Base-by-base conservation (phyloP, 2,329 filamentous ascomycete species). In the Aurifilum marmelostoma region DNA sequence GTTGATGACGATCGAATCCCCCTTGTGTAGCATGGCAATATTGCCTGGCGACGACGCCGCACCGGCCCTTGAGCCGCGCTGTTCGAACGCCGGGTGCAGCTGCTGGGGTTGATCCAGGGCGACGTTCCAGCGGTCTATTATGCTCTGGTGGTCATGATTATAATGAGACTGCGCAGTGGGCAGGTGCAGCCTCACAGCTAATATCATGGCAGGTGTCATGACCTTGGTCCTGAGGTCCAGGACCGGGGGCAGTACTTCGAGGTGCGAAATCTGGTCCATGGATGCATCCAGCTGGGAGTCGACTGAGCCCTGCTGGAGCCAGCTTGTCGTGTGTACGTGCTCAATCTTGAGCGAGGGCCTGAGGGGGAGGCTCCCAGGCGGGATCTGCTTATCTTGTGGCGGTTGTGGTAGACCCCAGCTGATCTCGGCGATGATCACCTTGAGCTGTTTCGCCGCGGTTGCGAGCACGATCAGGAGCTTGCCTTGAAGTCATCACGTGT, bases 91-190 rank as follows among this genome's bases (percentile, higher is more conserved):
- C 1, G 90, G 81, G 76, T 96, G 92, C 9, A 97, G 81, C 12
- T 81, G 84, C 72, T 91, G 88, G n/a, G 85, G 80, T 62, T 88
- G 84, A 41, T 92, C 88, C 41, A 86, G 84, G 12, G 95, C 77
- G 18, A 97, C 81, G 73, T 96, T 91, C 95, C 95, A 98, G 71
- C 91, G 87, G 72, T 93, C 90, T 71, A 98, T 84, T 54, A 94
- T 87, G 73, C 90, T 97, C 73, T 91, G 88, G 0, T 88, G 82
- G 41, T 89, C 88, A 72, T 90, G 88, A 56, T 86, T 84, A 66
- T 87, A 89, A 39, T 89, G 84, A 39, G 84, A 84, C 72, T 82
- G 83, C 67, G 83, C 81, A 72, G 80, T 79, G 67, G 84, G 85
- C 65, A 85, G 79, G 75, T 86, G 86, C 12, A 91, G 91, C 70